Evolutionary conservation across 441 rosid genomes (phyloP).

Genomic region (Biscutella auriculata): DNA sequence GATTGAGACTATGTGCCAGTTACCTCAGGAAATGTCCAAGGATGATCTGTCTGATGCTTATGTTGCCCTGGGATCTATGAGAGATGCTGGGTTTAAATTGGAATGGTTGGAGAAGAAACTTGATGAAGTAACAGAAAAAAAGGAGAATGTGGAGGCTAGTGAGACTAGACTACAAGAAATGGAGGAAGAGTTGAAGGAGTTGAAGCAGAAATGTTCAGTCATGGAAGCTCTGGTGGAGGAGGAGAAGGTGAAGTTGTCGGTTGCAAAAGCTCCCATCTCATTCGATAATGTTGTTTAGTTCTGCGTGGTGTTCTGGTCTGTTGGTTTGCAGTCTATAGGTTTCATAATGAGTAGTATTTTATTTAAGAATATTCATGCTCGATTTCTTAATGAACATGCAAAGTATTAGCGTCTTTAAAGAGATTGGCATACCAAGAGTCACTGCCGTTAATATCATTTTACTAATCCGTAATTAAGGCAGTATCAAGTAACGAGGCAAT

Average conservation of each 20-base stretch:
- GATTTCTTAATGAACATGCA: no score
- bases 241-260: neutral
- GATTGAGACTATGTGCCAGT: neutral
- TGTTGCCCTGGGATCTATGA: neutral
- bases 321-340: no score
- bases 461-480: no score
- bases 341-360: no score
- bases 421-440: no score
- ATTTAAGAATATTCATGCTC: no score
- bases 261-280: neutral
- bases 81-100: neutral
- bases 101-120: constrained; percentile 3
- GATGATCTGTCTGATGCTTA: neutral
- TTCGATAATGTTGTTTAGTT: neutral
- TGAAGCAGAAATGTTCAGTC: neutral
- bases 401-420: no score
- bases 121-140: neutral
- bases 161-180: neutral
- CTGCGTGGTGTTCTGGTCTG: no score
- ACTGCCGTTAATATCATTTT: no score
- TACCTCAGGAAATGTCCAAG: neutral
- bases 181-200: neutral
- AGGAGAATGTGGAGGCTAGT: neutral
- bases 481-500: no score
- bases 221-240: neutral